phyloP scores from a whole-genome alignment of 2,329 filamentous ascomycete species.

The Fusarium falciforme region DNA sequence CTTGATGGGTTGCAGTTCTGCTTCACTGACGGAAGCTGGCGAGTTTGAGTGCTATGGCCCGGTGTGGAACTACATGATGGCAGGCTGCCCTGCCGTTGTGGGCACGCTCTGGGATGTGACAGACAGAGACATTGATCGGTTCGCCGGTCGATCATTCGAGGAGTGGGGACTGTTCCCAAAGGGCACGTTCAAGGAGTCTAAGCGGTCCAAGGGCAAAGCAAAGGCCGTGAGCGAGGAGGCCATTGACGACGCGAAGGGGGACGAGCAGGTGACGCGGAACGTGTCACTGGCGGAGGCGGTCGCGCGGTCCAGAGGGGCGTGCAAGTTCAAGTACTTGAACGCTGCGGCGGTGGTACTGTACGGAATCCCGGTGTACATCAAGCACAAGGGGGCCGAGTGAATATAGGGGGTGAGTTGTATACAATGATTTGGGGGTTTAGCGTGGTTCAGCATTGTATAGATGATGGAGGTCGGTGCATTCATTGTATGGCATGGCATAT shows the following conservation, averaged over 20 bases:
- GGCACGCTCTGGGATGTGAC: constrained; percentile 98
- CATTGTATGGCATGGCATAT: constrained; percentile 22
- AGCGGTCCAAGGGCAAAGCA: constrained; percentile 45
- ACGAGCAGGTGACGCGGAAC: constrained; percentile 46
- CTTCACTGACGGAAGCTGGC: constrained; percentile 79
- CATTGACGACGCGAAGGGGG: constrained; percentile 41
- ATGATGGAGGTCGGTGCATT: constrained; percentile 11
- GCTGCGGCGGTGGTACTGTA: constrained; percentile 95
- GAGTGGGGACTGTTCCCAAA: constrained; percentile 81
- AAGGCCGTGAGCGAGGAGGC: constrained; percentile 37
- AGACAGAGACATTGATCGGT: constrained; percentile 95
- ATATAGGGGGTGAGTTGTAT: constrained; percentile 20
- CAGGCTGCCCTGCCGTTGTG: constrained; percentile 85
- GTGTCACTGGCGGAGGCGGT: constrained; percentile 84
- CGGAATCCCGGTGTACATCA: constrained; percentile 90
- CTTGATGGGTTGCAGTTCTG: constrained; percentile 95
- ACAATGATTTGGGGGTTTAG: constrained; percentile 4
- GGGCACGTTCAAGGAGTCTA: constrained; percentile 57
- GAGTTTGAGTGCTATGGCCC: constrained; percentile 93
- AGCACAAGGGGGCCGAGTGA: constrained; percentile 41
- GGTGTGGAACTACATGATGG: constrained; percentile 91
- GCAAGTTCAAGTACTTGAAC: constrained; percentile 90
- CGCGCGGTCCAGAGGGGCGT: constrained; percentile 78
- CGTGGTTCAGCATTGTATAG: constrained; percentile 12
- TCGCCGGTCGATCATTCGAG: constrained; percentile 82